Percentiles rank a stretch among this genome's conserved stretches.
These are phyloP conservation scores for Trichosanthes cucumerina DNA, from an alignment of 306 rosid genomes.

Conservation along the genomic window DNA sequence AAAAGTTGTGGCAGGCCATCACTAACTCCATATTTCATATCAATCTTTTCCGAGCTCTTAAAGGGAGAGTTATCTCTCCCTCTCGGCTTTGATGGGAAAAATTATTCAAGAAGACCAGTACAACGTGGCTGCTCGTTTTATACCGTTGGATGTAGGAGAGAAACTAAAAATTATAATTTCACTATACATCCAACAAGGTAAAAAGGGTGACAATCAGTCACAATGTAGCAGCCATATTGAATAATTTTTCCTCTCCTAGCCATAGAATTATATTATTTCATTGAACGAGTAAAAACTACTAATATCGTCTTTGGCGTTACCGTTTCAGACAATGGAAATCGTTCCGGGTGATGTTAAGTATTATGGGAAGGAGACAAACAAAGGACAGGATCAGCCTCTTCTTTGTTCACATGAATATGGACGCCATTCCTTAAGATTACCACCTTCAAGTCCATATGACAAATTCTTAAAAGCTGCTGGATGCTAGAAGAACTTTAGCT, in stretches of 20 bases:
- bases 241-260: neutral
- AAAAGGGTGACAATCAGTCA: neutral
- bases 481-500: slow-evolving; percentile 31
- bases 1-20: neutral
- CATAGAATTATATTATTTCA: neutral
- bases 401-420: slow-evolving; percentile 39
- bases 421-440: slow-evolving; percentile 50
- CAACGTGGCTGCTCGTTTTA: neutral
- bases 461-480: slow-evolving; percentile 93
- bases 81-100: neutral
- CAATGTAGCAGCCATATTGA: neutral
- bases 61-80: neutral
- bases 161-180: neutral
- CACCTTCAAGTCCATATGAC: slow-evolving; percentile 84
- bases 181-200: neutral
- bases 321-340: slow-evolving; percentile 37
- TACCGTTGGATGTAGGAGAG: neutral
- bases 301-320: slow-evolving; percentile 9
- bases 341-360: slow-evolving; percentile 38
- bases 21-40: neutral
- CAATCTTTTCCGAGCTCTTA: neutral
- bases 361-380: slow-evolving; percentile 28
- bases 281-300: neutral
- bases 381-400: slow-evolving; percentile 28
- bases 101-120: neutral